Evolutionary conservation across 2,329 filamentous ascomycete genomes (phyloP).

Genomic region (Knoxdaviesia capensis): DNA sequence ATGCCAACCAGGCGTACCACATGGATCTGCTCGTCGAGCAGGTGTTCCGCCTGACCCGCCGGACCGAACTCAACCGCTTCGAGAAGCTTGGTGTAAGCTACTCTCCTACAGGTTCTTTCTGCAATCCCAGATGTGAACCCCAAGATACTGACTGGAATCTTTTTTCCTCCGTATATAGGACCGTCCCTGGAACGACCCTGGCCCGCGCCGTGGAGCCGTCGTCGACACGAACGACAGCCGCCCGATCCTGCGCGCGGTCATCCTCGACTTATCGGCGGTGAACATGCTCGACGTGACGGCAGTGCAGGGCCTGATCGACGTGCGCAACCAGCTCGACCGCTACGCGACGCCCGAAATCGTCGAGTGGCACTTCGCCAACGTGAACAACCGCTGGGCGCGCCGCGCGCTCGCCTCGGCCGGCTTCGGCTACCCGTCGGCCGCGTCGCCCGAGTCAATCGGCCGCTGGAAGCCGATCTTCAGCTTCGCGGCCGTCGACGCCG

Average conservation of each 20-base stretch:
- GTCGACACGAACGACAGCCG: conserved; percentile 14
- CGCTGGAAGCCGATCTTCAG: conserved; percentile 15
- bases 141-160: not conserved
- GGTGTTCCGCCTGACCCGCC: conserved; percentile 23
- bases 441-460: conserved; percentile 9
- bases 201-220: conserved; percentile 15
- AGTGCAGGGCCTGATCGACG: conserved; percentile 33
- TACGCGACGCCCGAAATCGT: conserved; percentile 26
- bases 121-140: not conserved
- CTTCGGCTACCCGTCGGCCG: conserved; percentile 25
- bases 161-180: conserved; percentile 12
- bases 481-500: conserved; percentile 10
- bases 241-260: conserved; percentile 29
- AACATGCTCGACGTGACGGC: conserved; percentile 37
- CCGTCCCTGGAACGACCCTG: conserved; percentile 35
- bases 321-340: conserved; percentile 30
- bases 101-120: not conserved
- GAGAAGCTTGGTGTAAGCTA: conserved; percentile 25
- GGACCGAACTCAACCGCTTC: conserved; percentile 20
- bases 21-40: conserved; percentile 26
- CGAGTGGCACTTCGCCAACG: conserved; percentile 32
- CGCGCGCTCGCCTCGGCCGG: conserved; percentile 33
- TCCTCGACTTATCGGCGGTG: conserved; percentile 37
- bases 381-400: conserved; percentile 35
- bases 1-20: conserved; percentile 30